Conservation (phyloP, 495 filamentous ascomycete species). For the Annulohypoxylon bovei region DNA sequence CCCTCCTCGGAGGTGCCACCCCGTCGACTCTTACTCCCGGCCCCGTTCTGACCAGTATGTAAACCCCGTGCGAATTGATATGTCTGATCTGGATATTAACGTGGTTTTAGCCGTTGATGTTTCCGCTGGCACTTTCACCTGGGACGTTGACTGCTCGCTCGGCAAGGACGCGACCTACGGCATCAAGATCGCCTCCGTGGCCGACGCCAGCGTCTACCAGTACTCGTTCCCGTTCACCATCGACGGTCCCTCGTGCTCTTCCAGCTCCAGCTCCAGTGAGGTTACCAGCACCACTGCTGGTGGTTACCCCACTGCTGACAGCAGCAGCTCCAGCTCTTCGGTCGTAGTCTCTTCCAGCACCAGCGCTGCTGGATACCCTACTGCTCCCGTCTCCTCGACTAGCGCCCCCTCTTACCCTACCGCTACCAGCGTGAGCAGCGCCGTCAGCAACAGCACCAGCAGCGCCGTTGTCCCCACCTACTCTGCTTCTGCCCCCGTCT, state of each 20-base stretch:
- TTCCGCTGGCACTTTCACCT: slow-evolving; percentile 45
- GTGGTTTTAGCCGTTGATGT: slow-evolving; percentile 43
- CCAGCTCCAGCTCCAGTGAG: too few relatives aligned
- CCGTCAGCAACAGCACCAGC: slow-evolving; percentile 27
- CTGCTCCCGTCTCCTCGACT: slow-evolving; percentile 1
- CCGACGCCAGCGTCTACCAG: slow-evolving; percentile 54
- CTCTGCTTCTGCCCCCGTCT: neutral
- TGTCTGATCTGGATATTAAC: slow-evolving; percentile 23
- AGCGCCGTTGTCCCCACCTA: slow-evolving; percentile 16
- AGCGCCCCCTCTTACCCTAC: slow-evolving; percentile 29
- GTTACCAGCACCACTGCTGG: slow-evolving; percentile 7
- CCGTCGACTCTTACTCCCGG: slow-evolving; percentile 43
- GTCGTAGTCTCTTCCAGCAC: neutral
- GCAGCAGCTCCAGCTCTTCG: slow-evolving; percentile 7
- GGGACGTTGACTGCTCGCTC: slow-evolving; percentile 52
- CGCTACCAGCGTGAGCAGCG: slow-evolving; percentile 23
- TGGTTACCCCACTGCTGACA: slow-evolving; percentile 6
- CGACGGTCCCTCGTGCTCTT: slow-evolving; percentile 41
- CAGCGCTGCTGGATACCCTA: slow-evolving; percentile 9
- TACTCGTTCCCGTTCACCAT: slow-evolving; percentile 62
- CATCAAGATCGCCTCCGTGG: slow-evolving; percentile 52
- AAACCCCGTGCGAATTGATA: neutral
- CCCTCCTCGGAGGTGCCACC: slow-evolving; percentile 52
- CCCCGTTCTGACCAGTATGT: slow-evolving; percentile 54
- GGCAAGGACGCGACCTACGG: slow-evolving; percentile 55